Percentiles rank a stretch among this genome's conserved stretches.
Conservation (phyloP, 169 alveolate species). For the Plasmodium reichenowi region DNA sequence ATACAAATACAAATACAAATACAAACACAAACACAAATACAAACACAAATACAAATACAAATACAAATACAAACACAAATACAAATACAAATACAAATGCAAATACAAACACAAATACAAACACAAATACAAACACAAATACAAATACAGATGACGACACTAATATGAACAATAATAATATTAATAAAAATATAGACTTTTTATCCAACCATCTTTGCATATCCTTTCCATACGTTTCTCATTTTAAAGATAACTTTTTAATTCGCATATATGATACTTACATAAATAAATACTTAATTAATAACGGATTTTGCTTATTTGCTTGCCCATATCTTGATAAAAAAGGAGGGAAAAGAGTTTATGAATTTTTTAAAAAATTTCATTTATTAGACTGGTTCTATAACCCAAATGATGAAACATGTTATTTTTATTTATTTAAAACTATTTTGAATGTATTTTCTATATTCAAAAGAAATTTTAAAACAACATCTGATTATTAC, state of each 20-base stretch:
- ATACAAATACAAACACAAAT: background rate
- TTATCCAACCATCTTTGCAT: background rate
- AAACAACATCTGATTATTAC: background rate
- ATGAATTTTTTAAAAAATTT: constrained; percentile 46
- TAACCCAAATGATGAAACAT: constrained; percentile 45
- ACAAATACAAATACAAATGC: background rate
- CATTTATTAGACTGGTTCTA: constrained; percentile 56
- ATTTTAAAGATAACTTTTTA: constrained; percentile 6
- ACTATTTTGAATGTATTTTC: constrained; percentile 39
- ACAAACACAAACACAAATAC: background rate
- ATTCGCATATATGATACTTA: constrained; percentile 34
- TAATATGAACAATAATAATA: background rate
- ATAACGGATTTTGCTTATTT: constrained; percentile 25
- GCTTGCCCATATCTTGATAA: constrained; percentile 67
- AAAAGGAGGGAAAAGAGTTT: constrained; percentile 38
- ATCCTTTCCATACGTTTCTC: background rate
- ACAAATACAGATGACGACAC: background rate
- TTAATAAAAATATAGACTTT: background rate
- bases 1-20: background rate
- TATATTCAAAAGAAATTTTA: constrained; percentile 41
- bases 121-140: background rate
- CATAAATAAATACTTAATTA: constrained; percentile 25
- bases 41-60: background rate
- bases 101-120: background rate
- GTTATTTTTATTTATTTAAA: constrained; percentile 51